A percentile compares a stretch with the other conserved stretches of the same genome.
Conservation (phyloP, 176 grass and related monocot genomes). For the Aegilops speltoides region DNA sequence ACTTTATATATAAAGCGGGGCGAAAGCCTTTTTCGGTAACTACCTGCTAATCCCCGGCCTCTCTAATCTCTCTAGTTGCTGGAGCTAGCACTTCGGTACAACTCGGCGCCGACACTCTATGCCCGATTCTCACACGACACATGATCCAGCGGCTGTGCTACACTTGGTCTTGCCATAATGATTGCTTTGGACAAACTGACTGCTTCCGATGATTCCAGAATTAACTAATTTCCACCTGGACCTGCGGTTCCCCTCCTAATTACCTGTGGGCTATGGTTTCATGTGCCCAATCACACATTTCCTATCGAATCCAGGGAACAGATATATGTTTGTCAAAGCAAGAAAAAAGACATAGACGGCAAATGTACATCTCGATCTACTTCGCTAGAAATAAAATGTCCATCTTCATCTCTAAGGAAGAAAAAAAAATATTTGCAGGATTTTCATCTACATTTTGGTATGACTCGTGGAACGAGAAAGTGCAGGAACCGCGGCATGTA, state of each 20-base stretch:
- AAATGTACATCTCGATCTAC: neutral
- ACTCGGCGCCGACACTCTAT: too few species aligned
- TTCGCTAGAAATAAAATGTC: neutral
- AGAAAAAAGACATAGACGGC: neutral
- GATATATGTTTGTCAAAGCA: neutral
- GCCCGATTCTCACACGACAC: too few species aligned
- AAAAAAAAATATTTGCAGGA: neutral
- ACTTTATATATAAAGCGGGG: too few species aligned
- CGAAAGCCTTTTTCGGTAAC: too few species aligned
- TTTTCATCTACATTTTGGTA: neutral
- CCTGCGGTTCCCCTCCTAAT: neutral
- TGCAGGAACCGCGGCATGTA: neutral
- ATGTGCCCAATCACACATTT: slow-evolving; percentile 10
- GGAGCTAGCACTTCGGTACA: too few species aligned
- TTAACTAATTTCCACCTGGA: neutral
- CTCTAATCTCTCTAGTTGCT: too few species aligned
- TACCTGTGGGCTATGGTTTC: neutral
- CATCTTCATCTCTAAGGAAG: neutral
- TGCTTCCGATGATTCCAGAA: neutral
- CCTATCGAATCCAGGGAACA: neutral
- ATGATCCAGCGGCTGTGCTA: too few species aligned
- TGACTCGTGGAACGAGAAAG: neutral
- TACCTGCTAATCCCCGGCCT: too few species aligned
- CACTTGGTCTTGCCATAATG: neutral
- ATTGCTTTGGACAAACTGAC: neutral